Evolutionary conservation across 2,329 filamentous ascomycete species (phyloP).

Genomic region (Berkeleyomyces rouxiae): DNA sequence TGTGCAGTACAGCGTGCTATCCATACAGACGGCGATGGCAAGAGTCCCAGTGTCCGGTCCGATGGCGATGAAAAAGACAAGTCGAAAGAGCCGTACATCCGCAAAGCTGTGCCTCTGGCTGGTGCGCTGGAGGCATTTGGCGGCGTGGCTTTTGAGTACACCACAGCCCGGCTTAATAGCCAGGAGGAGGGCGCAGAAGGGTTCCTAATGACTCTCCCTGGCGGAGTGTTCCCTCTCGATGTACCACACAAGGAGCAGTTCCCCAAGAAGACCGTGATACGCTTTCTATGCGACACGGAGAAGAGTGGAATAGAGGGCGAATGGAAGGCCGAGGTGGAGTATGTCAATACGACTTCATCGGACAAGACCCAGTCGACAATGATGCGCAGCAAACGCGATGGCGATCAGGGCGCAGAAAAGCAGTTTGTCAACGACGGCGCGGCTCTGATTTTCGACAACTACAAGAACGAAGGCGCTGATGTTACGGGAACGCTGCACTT

Average conservation of each 20-base stretch:
- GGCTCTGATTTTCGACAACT: conserved; percentile 62
- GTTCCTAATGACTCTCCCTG: conserved; percentile 48
- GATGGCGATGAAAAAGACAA: not conserved
- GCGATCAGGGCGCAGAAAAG: conserved; percentile 24
- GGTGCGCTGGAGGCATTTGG: conserved; percentile 47
- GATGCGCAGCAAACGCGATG: conserved; percentile 24
- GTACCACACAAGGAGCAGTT: conserved; percentile 33
- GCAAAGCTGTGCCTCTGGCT: conserved; percentile 53
- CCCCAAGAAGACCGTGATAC: conserved; percentile 61
- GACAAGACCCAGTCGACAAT: not conserved
- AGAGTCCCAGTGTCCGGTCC: conserved; percentile 16
- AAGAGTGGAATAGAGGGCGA: conserved; percentile 60
- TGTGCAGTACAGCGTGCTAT: conserved; percentile 55
- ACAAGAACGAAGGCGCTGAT: conserved; percentile 40
- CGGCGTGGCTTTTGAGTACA: conserved; percentile 45
- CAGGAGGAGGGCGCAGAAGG: conserved; percentile 55
- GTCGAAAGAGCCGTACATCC: conserved; percentile 25
- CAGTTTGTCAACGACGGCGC: conserved; percentile 38
- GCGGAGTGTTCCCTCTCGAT: conserved; percentile 36
- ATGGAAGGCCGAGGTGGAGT: conserved; percentile 38
- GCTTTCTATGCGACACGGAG: conserved; percentile 65
- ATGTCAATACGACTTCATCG: conserved; percentile 20
- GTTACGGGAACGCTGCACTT: conserved; percentile 50
- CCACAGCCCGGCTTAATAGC: conserved; percentile 49
- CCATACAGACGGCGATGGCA: conserved; percentile 26